Percentiles rank a stretch among this genome's conserved stretches.
Conservation (phyloP, 2,329 filamentous ascomycete genomes). For the Zarea fungicola region DNA sequence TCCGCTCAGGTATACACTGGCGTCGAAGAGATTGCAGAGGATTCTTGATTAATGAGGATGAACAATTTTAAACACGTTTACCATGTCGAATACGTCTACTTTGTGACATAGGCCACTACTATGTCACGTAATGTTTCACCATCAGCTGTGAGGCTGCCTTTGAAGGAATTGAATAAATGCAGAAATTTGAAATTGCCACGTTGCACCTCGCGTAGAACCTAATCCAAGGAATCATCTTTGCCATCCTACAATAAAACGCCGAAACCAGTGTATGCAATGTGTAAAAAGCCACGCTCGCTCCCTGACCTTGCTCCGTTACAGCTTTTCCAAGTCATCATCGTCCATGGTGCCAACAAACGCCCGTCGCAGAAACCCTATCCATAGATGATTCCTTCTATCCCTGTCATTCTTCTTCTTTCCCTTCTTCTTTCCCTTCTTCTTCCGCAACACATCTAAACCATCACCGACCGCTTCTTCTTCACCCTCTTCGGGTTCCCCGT, state of each 20-base stretch:
- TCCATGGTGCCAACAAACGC: slow-evolving; percentile 75
- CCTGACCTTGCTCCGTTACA: too few species aligned
- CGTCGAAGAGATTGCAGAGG: background rate
- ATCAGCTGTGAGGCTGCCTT: too few species aligned
- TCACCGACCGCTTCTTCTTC: slow-evolving; percentile 26
- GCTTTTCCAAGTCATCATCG: slow-evolving; percentile 56
- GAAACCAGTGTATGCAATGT: too few species aligned
- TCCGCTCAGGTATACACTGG: background rate
- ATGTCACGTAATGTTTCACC: too few species aligned
- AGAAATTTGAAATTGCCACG: too few species aligned
- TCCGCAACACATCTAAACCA: background rate
- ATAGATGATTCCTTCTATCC: slow-evolving; percentile 59
- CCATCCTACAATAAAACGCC: too few species aligned
- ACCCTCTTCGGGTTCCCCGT: background rate
- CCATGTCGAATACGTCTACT: too few species aligned
- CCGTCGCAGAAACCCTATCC: slow-evolving; percentile 70
- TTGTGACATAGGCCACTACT: too few species aligned
- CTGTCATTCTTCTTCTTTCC: slow-evolving; percentile 40
- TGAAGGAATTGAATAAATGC: too few species aligned
- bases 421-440: slow-evolving; percentile 14
- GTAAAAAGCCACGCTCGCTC: too few species aligned
- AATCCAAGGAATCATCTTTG: too few species aligned
- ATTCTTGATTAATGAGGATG: slow-evolving; percentile 9
- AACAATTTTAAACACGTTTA: background rate
- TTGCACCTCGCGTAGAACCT: too few species aligned